phyloP scores from a whole-genome alignment of 192 early-diverging fungal species.

The Pilaira anomala region DNA sequence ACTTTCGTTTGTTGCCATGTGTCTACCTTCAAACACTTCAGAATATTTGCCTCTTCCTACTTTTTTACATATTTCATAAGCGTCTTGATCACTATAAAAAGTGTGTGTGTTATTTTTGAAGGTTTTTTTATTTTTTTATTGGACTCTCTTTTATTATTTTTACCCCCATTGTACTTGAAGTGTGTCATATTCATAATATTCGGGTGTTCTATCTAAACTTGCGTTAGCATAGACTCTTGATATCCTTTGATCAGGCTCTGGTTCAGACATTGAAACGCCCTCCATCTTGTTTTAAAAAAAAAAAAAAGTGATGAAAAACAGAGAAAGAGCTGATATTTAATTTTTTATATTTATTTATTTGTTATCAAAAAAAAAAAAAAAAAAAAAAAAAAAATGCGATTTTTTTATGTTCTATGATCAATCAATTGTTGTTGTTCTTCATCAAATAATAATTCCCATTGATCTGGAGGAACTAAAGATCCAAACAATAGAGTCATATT shows the following conservation, averaged over 20 bases:
- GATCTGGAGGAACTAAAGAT: constrained; percentile 29
- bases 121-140: neutral
- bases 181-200: constrained; percentile 99
- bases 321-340: neutral
- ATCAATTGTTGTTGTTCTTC: constrained; percentile 5
- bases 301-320: neutral
- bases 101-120: neutral
- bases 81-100: constrained; percentile 72
- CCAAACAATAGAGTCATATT: constrained; percentile 39
- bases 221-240: constrained; percentile 88
- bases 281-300: neutral
- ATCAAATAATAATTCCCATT: constrained; percentile 34
- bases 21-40: constrained; percentile 98
- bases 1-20: constrained; percentile 73
- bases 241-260: constrained; percentile 33
- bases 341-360: neutral
- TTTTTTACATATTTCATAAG: constrained; percentile 97
- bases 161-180: constrained; percentile 91
- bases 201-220: constrained; percentile 70
- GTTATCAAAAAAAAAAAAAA: no score
- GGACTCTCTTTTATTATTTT: constrained; percentile 16
- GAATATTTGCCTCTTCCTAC: constrained; percentile 99
- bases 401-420: no score
- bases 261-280: constrained; percentile 1
- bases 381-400: no score